A percentile compares a stretch with the other conserved stretches of the same genome.
Conservation (phyloP, 805 yeast species). For the Wickerhamomyces kurtzmanii region DNA sequence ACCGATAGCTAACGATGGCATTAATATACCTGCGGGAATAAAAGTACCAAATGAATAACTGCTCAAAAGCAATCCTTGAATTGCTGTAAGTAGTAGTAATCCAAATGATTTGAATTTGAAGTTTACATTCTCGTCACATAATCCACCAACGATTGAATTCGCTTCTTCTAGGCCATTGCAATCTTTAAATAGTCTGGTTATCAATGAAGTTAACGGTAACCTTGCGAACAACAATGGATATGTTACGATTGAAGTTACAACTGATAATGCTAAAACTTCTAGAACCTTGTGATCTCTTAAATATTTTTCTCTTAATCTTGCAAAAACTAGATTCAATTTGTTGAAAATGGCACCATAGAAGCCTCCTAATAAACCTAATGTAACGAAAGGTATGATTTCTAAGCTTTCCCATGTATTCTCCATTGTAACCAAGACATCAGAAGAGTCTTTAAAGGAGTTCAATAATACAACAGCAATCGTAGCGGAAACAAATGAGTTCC, state of each 20-base stretch:
- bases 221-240: conserved; percentile 47
- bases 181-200: conserved; percentile 61
- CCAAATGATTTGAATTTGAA: conserved; percentile 10
- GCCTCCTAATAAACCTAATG: conserved; percentile 67
- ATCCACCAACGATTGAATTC: conserved; percentile 16
- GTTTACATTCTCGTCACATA: conserved; percentile 10
- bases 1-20: conserved; percentile 57
- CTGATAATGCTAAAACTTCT: conserved; percentile 39
- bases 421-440: conserved; percentile 55
- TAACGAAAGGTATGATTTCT: conserved; percentile 65
- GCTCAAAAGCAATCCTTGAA: conserved; percentile 49
- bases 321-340: conserved; percentile 34
- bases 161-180: conserved; percentile 27
- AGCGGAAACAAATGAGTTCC: conserved; percentile 79
- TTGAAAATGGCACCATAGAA: conserved; percentile 47
- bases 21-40: conserved; percentile 59
- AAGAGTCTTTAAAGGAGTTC: conserved; percentile 34
- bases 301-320: conserved; percentile 19
- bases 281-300: conserved; percentile 20
- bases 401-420: conserved; percentile 64
- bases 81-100: conserved; percentile 25
- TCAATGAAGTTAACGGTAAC: conserved; percentile 43
- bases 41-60: conserved; percentile 61
- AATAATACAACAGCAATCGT: conserved; percentile 60
- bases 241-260: conserved; percentile 42